Evolutionary conservation across 768 basidiomycete species (phyloP).

Genomic region (Auricularia sp.): DNA sequence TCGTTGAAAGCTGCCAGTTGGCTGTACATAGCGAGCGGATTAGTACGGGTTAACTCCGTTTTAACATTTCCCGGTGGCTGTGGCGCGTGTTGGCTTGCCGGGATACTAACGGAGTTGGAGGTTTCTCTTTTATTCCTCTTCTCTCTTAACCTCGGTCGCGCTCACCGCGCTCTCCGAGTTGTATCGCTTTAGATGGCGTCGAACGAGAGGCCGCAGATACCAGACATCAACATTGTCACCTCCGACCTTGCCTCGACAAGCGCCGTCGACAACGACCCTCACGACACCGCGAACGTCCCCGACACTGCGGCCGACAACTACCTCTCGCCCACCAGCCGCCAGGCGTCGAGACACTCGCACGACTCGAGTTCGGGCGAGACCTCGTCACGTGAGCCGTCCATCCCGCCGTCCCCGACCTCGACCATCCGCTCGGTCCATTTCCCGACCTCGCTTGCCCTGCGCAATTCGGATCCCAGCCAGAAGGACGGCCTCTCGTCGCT

Average conservation of each 20-base stretch:
- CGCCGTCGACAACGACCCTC: constrained; percentile 12
- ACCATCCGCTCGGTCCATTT: constrained; percentile 54
- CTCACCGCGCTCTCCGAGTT: not conserved
- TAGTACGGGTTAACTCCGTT: no score
- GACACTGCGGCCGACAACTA: not conserved
- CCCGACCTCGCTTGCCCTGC: constrained; percentile 42
- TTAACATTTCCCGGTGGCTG: no score
- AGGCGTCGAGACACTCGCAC: constrained; percentile 21
- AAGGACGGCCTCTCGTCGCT: constrained; percentile 42
- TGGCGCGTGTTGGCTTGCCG: not conserved
- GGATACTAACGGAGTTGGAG: not conserved
- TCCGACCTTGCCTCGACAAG: constrained; percentile 24
- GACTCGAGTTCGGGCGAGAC: constrained; percentile 12
- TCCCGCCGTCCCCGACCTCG: constrained; percentile 72
- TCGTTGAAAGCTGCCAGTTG: not conserved
- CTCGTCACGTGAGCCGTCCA: constrained; percentile 1
- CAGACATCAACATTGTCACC: constrained; percentile 18
- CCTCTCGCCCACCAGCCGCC: not conserved
- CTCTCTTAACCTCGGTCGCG: not conserved
- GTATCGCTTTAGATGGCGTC: not conserved
- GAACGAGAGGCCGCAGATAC: not conserved
- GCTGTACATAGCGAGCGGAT: not conserved
- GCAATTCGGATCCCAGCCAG: constrained; percentile 53
- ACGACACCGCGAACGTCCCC: not conserved
- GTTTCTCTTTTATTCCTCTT: not conserved